These are phyloP conservation scores for Amphirosellinia nigrospora DNA, from an alignment of 495 filamentous ascomycete genomes.

Conservation along the genomic window DNA sequence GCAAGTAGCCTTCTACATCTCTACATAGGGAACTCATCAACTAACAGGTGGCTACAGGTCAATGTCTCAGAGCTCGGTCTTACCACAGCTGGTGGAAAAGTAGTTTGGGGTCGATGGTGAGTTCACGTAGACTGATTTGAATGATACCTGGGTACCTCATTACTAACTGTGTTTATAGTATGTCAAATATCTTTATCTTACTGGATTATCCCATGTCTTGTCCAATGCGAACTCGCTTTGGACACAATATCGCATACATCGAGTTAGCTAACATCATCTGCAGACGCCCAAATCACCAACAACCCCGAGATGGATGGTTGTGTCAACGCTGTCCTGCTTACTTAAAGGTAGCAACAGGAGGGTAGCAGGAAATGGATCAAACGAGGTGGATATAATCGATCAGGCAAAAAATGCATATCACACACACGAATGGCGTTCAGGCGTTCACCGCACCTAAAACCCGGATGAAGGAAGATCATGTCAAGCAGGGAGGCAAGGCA, in stretches of 20 bases:
- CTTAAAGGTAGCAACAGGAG: background rate
- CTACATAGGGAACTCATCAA: background rate
- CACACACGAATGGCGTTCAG: background rate
- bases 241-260: background rate
- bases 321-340: slow-evolving; percentile 37
- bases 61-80: slow-evolving; percentile 94
- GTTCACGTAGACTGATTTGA: background rate
- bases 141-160: background rate
- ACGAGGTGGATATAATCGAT: background rate
- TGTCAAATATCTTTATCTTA: slow-evolving; percentile 84
- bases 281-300: slow-evolving; percentile 71
- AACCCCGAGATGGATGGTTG: slow-evolving; percentile 72
- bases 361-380: background rate
- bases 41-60: slow-evolving; percentile 48
- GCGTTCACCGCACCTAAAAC: background rate
- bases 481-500: background rate
- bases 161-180: slow-evolving; percentile 6
- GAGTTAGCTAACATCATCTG: slow-evolving; percentile 65
- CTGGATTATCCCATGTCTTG: slow-evolving; percentile 49
- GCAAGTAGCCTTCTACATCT: background rate
- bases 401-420: background rate
- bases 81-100: slow-evolving; percentile 91
- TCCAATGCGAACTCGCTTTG: background rate
- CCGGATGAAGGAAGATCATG: background rate
- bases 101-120: slow-evolving; percentile 68